A percentile compares a stretch with the other conserved stretches of the same genome.
Conservation (phyloP, 331 rosid genomes). For the Erythrophleum ivorense region DNA sequence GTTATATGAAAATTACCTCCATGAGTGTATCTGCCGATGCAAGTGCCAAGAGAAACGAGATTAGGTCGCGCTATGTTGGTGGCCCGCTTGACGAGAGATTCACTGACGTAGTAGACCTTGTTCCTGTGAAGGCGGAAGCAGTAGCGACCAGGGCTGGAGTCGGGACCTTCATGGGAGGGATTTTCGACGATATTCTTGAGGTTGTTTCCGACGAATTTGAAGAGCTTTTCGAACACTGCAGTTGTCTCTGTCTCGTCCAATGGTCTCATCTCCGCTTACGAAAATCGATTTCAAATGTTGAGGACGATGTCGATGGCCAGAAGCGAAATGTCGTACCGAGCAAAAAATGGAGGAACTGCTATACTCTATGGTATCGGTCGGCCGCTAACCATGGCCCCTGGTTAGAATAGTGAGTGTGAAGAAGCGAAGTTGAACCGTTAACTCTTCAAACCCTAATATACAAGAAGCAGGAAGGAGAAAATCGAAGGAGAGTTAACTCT, state of each 20-base stretch:
- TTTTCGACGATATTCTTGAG: conserved; percentile 84
- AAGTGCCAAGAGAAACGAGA: conserved; percentile 74
- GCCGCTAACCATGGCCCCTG: too few species aligned
- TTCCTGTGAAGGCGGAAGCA: conserved; percentile 92
- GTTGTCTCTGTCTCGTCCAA: conserved; percentile 85
- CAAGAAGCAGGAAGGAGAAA: too few species aligned
- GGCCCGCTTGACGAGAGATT: conserved; percentile 86
- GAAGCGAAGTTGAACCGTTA: too few species aligned
- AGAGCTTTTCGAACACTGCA: conserved; percentile 77
- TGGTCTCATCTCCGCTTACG: conserved; percentile 62
- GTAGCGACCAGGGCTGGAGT: conserved; percentile 69
- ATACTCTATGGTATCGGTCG: too few species aligned
- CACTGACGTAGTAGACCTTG: conserved; percentile 76
- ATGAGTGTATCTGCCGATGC: conserved; percentile 90
- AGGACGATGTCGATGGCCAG: too few species aligned
- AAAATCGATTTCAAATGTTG: too few species aligned
- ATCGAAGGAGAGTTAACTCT: too few species aligned
- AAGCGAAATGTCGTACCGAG: too few species aligned
- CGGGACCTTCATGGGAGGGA: conserved; percentile 93
- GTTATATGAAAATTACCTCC: conserved; percentile 87
- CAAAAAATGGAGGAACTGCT: too few species aligned
- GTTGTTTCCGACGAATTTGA: conserved; percentile 87
- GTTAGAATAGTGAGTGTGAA: too few species aligned
- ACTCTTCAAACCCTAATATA: too few species aligned
- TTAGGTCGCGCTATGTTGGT: conserved; percentile 72